Conservation (phyloP, 2,329 filamentous ascomycete genomes). For the Fusarium tricinctum region DNA sequence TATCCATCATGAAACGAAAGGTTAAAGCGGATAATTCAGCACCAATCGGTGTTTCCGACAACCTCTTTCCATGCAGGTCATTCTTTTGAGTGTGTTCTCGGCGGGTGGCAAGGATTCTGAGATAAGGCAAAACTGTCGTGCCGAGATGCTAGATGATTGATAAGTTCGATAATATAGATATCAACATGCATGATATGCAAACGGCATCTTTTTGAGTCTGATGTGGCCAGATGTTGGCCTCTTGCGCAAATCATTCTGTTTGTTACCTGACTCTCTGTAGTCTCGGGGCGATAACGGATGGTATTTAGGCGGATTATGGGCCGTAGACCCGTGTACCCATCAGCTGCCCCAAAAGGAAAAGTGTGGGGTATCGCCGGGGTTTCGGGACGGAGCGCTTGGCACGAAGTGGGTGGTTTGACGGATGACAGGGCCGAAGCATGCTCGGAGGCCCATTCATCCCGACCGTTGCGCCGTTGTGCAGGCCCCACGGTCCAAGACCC, state of each 20-base stretch:
- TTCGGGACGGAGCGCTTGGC: constrained; percentile 47
- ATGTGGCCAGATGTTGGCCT: constrained; percentile 7
- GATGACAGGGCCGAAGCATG: constrained; percentile 50
- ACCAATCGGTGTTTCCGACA: constrained; percentile 9
- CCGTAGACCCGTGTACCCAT: constrained; percentile 45
- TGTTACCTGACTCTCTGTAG: constrained; percentile 1
- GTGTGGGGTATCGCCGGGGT: constrained; percentile 47
- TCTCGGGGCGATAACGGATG: constrained; percentile 11
- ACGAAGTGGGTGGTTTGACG: constrained; percentile 40
- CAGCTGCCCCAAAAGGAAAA: constrained; percentile 34
- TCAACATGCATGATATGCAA: constrained; percentile 16
- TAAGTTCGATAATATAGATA: not conserved
- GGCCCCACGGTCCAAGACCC: constrained; percentile 13
- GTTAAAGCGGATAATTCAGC: not conserved
- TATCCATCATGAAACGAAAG: constrained; percentile 11
- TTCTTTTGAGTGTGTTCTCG: constrained; percentile 2
- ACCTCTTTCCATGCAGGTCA: not conserved
- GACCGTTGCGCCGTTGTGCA: constrained; percentile 26
- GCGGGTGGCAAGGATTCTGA: constrained; percentile 2
- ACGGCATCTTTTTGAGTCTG: constrained; percentile 7
- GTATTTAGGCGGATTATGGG: constrained; percentile 31
- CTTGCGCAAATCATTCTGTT: constrained; percentile 4
- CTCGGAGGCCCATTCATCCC: constrained; percentile 43
- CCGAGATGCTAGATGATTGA: constrained; percentile 12
- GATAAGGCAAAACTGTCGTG: constrained; percentile 12